phyloP scores from a whole-genome alignment of 371 early-diverging fungal species.

The Mortierella sp. region DNA sequence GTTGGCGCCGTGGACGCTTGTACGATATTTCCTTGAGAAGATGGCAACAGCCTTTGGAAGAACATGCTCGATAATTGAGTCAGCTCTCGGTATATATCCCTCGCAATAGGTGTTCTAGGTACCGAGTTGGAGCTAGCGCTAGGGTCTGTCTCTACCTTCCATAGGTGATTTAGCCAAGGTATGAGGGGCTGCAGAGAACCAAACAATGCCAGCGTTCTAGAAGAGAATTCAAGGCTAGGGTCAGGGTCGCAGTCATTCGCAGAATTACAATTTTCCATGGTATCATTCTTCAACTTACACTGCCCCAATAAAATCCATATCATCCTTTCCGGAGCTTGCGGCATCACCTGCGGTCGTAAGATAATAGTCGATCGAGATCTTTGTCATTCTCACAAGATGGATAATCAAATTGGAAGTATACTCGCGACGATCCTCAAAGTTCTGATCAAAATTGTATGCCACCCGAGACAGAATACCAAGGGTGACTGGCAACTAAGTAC shows the following conservation, averaged over 20 bases:
- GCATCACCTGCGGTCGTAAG: slow-evolving; percentile 20
- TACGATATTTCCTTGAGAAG: slow-evolving; percentile 4
- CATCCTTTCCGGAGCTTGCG: slow-evolving; percentile 34
- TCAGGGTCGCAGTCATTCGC: background rate
- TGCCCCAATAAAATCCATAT: slow-evolving; percentile 37
- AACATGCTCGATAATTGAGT: slow-evolving; percentile 23
- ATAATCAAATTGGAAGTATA: slow-evolving; percentile 42
- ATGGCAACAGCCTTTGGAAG: slow-evolving; percentile 28
- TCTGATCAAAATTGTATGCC: slow-evolving; percentile 38
- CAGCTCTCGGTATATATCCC: slow-evolving; percentile 46
- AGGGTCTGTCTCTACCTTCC: slow-evolving; percentile 34
- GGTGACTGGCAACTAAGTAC: slow-evolving; percentile 34
- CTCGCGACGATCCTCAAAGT: slow-evolving; percentile 41
- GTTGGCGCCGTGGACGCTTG: slow-evolving; percentile 14
- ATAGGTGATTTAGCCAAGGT: slow-evolving; percentile 42
- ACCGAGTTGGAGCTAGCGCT: background rate
- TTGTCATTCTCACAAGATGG: slow-evolving; percentile 37
- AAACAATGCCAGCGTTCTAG: slow-evolving; percentile 55
- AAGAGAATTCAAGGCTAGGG: background rate
- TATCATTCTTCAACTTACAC: slow-evolving; percentile 17
- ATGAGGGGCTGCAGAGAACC: slow-evolving; percentile 31
- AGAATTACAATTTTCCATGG: background rate
- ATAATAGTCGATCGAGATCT: slow-evolving; percentile 37
- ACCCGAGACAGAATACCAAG: slow-evolving; percentile 45
- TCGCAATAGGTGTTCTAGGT: slow-evolving; percentile 28